These are phyloP conservation scores for Penicillium hordei DNA, from an alignment of 2,329 filamentous ascomycete species.

Conservation along the genomic window DNA sequence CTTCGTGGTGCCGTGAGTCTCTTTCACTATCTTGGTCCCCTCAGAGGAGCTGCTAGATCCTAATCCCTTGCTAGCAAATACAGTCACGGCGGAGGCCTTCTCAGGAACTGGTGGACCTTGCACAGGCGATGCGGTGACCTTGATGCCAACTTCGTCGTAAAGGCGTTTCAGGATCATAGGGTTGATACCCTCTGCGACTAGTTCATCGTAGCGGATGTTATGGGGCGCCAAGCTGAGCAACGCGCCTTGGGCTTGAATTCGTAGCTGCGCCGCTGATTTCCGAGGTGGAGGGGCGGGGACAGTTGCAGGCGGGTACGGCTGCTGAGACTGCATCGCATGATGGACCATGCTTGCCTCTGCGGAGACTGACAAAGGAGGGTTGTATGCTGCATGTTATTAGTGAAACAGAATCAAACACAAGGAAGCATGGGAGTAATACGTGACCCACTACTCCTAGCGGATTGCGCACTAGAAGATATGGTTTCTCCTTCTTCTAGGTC, in stretches of 20 bases:
- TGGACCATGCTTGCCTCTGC: conserved; percentile 18
- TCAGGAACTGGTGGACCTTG: not conserved
- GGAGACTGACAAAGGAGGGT: conserved; percentile 33
- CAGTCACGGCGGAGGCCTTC: not conserved
- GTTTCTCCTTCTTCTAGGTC: conserved; percentile 31
- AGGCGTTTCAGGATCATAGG: conserved; percentile 60
- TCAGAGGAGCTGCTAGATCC: not conserved
- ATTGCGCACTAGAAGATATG: conserved; percentile 19
- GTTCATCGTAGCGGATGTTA: conserved; percentile 71
- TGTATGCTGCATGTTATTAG: conserved; percentile 36
- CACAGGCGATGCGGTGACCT: conserved; percentile 29
- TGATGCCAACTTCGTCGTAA: conserved; percentile 67
- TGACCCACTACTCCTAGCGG: conserved; percentile 33
- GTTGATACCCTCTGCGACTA: conserved; percentile 72
- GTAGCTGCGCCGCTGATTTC: conserved; percentile 40
- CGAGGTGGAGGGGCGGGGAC: not conserved
- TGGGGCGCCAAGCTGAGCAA: conserved; percentile 62
- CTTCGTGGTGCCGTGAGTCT: not conserved
- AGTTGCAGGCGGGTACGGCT: conserved; percentile 1
- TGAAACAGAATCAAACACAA: not conserved
- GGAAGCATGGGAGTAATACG: conserved; percentile 24
- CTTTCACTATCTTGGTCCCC: not conserved
- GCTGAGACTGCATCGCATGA: conserved; percentile 15
- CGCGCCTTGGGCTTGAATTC: conserved; percentile 60
- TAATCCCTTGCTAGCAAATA: not conserved